Conservation (phyloP, 2,329 filamentous ascomycete genomes). For the Alternaria atra region DNA sequence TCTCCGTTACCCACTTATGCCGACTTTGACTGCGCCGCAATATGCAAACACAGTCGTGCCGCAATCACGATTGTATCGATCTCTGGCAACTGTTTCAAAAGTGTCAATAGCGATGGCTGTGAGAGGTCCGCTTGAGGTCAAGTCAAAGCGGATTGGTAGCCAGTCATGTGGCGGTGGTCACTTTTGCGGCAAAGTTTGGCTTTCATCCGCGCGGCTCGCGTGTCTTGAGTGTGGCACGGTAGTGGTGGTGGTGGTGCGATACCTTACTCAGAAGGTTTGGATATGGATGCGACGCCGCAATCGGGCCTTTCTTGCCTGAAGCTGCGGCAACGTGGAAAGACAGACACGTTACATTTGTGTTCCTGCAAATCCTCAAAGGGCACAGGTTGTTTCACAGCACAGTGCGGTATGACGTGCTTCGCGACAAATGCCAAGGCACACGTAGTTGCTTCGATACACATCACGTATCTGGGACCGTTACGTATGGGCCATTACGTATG, state of each 20-base stretch:
- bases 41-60: conserved; percentile 16
- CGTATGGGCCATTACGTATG: background rate
- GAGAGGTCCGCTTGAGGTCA: background rate
- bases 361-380: background rate
- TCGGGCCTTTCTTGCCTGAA: conserved; percentile 3
- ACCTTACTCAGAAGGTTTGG: background rate
- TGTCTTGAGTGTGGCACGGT: conserved; percentile 8
- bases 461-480: background rate
- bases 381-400: background rate
- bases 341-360: background rate
- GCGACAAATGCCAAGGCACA: background rate
- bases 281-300: conserved; percentile 2
- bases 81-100: conserved; percentile 6
- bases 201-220: conserved; percentile 7
- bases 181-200: background rate
- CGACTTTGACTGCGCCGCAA: conserved; percentile 20
- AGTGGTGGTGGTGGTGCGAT: background rate
- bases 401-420: conserved; percentile 5
- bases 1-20: conserved; percentile 8
- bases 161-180: background rate
- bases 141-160: background rate
- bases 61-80: conserved; percentile 22
- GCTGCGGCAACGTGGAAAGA: background rate
- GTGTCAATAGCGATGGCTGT: background rate
- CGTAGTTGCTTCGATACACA: background rate